Base-by-base conservation (phyloP, 1,139 yeast species). In the Zygosaccharomyces pseudobailii region DNA sequence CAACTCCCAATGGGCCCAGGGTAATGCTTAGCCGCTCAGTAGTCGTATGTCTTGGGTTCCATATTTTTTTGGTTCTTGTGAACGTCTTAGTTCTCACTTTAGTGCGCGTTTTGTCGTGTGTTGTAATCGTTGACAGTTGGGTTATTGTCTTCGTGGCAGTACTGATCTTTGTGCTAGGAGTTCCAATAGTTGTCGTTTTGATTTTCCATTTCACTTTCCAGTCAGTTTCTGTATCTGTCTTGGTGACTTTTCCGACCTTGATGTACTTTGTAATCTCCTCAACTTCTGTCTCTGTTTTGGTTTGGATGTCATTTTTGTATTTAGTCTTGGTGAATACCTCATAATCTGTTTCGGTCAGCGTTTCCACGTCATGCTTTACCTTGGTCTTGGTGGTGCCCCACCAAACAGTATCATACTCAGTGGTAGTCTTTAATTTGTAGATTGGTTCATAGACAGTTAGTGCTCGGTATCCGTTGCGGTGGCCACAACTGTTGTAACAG, bases 301-400 rank as follows among this genome's bases (percentile, higher is more conserved):
- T 54, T 2, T 21, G 36, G 32, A 45, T 40, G 13, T 48, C 53
- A 28, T 55, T 37, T 23, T 42, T 46, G 6, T 37, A 43, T 32
- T 49, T 43, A 4, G 55, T 53, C 36, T 48, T 52, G 2, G 62
- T 53, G 7, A 48, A 38, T 22, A 47, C 48, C n/a, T 53, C 51
- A n/a, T 54, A 24, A 36, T 54, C 56, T 2, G 61, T 59, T 31
- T 56, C 61, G 1, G 62, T 58, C 9, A 49, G 39, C 6, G 56
- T 56, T 5, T 48, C 49, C 25, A 42, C 40, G 27, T 53, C 56
- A 20, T 50, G 47, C 40, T 46, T 54, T 38, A 49, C 51, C 22
- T 51, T 53, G 7, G 53, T 50, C 25, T 41, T 44, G n/a, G 56
- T 56, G 13, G 42, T 48, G 9, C 49, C 47, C 37, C 24, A 23